Evolutionary conservation across 164 flowering plant species (phyloP).

Genomic region (Chloranthus sessilifolius): DNA sequence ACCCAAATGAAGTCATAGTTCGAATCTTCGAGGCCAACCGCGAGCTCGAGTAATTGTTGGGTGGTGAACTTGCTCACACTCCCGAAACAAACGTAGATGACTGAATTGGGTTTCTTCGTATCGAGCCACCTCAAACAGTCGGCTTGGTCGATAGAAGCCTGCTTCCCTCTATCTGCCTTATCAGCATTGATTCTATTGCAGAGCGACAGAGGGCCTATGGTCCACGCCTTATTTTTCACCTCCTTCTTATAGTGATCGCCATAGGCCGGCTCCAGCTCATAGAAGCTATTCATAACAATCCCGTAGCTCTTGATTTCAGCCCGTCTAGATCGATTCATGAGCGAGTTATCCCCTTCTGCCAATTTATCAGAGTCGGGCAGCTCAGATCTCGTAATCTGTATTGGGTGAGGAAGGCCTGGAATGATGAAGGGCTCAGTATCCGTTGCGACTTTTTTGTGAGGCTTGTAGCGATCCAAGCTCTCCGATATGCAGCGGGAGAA

Average conservation of each 20-base stretch:
- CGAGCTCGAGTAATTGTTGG: conserved; percentile 52
- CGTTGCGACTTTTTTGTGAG: not conserved
- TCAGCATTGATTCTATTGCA: not conserved
- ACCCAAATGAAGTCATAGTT: conserved; percentile 54
- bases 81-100: conserved; percentile 61
- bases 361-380: not conserved
- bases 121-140: conserved; percentile 44
- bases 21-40: conserved; percentile 36
- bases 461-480: not conserved
- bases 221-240: not conserved
- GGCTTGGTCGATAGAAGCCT: conserved; percentile 17
- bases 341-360: too few species aligned
- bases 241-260: conserved; percentile 8
- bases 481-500: conserved; percentile 18
- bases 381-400: conserved; percentile 11
- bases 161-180: not conserved
- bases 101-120: conserved; percentile 30
- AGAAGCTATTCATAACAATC: conserved; percentile 14
- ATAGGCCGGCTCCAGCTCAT: conserved; percentile 10
- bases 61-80: conserved; percentile 29
- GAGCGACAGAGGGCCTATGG: conserved; percentile 23
- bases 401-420: conserved; percentile 12
- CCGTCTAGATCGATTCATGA: not conserved
- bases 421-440: conserved; percentile 2
- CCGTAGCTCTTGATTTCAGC: conserved; percentile 1